Evolutionary conservation across 2,329 filamentous ascomycete genomes (phyloP).

Genomic region (Alternaria gansuensis): DNA sequence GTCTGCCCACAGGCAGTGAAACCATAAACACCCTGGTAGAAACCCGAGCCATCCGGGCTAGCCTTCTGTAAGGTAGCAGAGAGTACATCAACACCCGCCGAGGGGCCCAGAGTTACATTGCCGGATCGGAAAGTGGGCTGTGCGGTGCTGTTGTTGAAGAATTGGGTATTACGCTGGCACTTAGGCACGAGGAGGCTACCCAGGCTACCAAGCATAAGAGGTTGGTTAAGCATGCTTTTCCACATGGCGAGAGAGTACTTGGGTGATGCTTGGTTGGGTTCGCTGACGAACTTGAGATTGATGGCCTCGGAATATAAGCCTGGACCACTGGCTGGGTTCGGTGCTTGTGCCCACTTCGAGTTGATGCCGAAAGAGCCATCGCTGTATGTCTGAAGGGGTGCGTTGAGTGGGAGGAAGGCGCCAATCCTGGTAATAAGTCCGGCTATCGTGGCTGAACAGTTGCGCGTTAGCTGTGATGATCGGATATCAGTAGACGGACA

Average conservation of each 20-base stretch:
- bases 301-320: slow-evolving; percentile 19
- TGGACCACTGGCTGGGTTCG: slow-evolving; percentile 18
- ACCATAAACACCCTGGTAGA: slow-evolving; percentile 15
- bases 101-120: slow-evolving; percentile 21
- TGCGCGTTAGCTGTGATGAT: slow-evolving; percentile 1
- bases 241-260: slow-evolving; percentile 12
- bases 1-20: slow-evolving; percentile 25
- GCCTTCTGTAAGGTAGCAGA: slow-evolving; percentile 13
- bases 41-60: slow-evolving; percentile 12
- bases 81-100: slow-evolving; percentile 11
- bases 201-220: slow-evolving; percentile 10
- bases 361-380: slow-evolving; percentile 15
- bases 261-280: slow-evolving; percentile 6
- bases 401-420: slow-evolving; percentile 15
- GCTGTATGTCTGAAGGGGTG: slow-evolving; percentile 10
- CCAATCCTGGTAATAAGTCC: slow-evolving; percentile 17
- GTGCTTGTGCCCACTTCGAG: slow-evolving; percentile 18
- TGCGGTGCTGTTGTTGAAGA: slow-evolving; percentile 21
- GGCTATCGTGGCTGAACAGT: slow-evolving; percentile 10
- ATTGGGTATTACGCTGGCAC: slow-evolving; percentile 23
- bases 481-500: neutral
- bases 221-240: slow-evolving; percentile 23
- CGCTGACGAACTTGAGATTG: slow-evolving; percentile 20
- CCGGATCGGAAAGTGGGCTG: slow-evolving; percentile 17
- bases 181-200: slow-evolving; percentile 6